Conservation (phyloP, 2,329 filamentous ascomycete species). For the Pseudocercospora eumusae region DNA sequence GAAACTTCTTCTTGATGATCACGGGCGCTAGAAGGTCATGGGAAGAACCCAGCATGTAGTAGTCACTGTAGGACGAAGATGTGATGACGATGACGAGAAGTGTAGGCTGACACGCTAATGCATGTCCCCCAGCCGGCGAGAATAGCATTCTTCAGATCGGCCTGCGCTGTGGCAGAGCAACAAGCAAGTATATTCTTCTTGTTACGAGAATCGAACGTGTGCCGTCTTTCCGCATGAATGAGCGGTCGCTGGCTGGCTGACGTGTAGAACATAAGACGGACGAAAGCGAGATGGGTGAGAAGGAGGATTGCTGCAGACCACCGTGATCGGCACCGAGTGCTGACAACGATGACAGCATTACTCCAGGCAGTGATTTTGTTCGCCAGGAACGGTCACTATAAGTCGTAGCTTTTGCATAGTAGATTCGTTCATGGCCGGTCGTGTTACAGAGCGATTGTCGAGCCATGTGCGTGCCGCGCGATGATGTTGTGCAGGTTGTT, state of each 20-base stretch:
- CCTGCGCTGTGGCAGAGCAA: no score
- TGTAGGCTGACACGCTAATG: constrained; percentile 22
- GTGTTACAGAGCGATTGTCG: constrained; percentile 19
- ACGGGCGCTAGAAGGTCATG: constrained; percentile 4
- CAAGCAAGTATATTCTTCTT: constrained; percentile 5
- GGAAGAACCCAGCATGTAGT: constrained; percentile 5
- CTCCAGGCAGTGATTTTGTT: no score
- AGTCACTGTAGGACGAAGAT: neutral
- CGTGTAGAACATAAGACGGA: no score
- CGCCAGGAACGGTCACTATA: no score
- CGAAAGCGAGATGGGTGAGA: constrained; percentile 1
- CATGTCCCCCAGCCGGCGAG: constrained; percentile 16
- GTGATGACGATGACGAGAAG: constrained; percentile 15
- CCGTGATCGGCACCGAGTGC: constrained; percentile 1
- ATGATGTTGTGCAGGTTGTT: neutral
- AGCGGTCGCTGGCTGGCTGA: neutral
- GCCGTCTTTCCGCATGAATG: constrained; percentile 1
- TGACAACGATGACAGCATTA: constrained; percentile 5
- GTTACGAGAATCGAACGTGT: neutral
- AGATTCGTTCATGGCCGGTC: constrained; percentile 1
- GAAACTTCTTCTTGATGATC: constrained; percentile 2
- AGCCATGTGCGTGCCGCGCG: constrained; percentile 16
- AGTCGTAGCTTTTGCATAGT: constrained; percentile 3
- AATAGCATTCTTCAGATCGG: constrained; percentile 12
- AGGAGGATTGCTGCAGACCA: neutral